Conservation (phyloP, 345 rosid genomes). For the Limnanthes douglasii region DNA sequence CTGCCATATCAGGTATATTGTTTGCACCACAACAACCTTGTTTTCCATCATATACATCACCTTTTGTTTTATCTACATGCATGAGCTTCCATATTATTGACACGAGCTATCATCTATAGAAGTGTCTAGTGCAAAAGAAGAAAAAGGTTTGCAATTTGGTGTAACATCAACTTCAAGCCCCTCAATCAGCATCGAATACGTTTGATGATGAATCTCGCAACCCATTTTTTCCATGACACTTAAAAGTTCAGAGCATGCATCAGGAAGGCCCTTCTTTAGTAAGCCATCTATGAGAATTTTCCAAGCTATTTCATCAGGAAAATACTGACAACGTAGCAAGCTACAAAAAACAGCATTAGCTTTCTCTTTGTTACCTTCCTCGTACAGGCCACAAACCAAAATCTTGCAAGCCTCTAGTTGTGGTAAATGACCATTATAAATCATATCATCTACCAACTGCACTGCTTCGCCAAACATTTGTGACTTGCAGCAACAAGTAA, state of each 20-base stretch:
- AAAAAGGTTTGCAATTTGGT: no score
- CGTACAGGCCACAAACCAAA: conserved; percentile 51
- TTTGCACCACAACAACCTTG: no score
- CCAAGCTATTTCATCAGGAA: conserved; percentile 78
- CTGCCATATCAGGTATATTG: no score
- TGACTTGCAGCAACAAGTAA: conserved; percentile 44
- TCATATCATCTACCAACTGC: conserved; percentile 37
- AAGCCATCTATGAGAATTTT: conserved; percentile 69
- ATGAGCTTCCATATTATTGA: no score
- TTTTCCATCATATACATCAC: no score
- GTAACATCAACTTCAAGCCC: no score
- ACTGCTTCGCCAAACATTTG: conserved; percentile 35
- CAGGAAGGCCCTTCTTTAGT: conserved; percentile 37
- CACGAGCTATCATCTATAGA: no score
- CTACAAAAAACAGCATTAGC: conserved; percentile 31
- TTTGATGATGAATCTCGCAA: conserved; percentile 43
- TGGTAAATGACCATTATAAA: conserved; percentile 44
- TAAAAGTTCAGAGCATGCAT: conserved; percentile 46
- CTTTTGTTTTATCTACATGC: no score
- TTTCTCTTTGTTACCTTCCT: conserved; percentile 33
- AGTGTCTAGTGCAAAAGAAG: no score
- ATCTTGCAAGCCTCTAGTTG: conserved; percentile 47
- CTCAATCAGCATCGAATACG: conserved; percentile 42
- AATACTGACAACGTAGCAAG: conserved; percentile 46
- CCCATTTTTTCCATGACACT: conserved; percentile 48